These are phyloP conservation scores for Penicillium turbatum DNA, from an alignment of 495 filamentous ascomycete species.

Conservation along the genomic window DNA sequence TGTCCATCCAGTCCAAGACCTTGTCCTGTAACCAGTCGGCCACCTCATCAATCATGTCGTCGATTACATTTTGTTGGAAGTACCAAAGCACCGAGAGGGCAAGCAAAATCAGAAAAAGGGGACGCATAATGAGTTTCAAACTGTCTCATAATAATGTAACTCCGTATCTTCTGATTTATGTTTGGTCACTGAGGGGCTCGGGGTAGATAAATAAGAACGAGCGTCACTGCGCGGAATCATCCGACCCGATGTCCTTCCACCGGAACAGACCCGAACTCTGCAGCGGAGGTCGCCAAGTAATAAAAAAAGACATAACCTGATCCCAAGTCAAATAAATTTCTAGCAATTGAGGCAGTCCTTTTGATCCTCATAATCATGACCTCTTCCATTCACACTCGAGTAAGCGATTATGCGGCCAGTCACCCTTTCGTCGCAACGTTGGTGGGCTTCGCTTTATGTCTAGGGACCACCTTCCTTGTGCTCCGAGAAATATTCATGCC, in stretches of 20 bases:
- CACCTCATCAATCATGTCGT: constrained; percentile 11
- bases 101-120: neutral
- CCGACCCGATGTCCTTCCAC: no score
- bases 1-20: constrained; percentile 16
- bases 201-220: no score
- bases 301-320: no score
- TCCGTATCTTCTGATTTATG: no score
- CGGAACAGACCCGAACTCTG: no score
- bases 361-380: no score
- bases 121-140: neutral
- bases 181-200: no score
- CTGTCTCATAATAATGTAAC: no score
- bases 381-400: neutral
- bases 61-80: neutral
- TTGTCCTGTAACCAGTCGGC: constrained; percentile 22
- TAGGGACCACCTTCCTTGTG: constrained; percentile 3
- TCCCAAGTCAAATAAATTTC: no score
- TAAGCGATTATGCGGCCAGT: neutral
- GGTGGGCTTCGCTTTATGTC: neutral
- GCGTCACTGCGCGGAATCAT: no score
- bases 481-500: constrained; percentile 14
- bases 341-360: no score
- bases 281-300: no score
- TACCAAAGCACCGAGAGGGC: neutral
- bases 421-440: neutral